A percentile compares a stretch with the other conserved stretches of the same genome.
phyloP scores from a whole-genome alignment of 106 monocot species.

The Acanthochlamys bracteata region DNA sequence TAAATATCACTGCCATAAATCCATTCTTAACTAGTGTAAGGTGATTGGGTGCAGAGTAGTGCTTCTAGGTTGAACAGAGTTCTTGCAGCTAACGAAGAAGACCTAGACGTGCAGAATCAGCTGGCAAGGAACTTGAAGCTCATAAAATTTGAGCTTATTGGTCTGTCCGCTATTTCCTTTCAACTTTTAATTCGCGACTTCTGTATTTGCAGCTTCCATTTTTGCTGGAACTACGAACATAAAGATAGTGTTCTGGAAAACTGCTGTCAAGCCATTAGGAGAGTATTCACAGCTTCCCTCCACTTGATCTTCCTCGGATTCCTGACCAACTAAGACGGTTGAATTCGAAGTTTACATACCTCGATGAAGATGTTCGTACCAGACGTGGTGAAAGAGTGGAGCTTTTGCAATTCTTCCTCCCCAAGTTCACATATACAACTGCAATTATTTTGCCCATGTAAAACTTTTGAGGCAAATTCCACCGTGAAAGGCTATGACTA shows the following conservation, averaged over 20 bases:
- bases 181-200: too few species aligned
- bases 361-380: conserved; percentile 56
- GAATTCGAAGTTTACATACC: conserved; percentile 85
- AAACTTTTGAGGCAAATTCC: too few species aligned
- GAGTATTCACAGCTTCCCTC: conserved; percentile 78
- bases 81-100: conserved; percentile 75
- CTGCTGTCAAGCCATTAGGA: conserved; percentile 65
- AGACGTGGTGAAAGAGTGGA: conserved; percentile 90
- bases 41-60: conserved; percentile 52
- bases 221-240: conserved; percentile 58
- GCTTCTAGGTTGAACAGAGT: conserved; percentile 90
- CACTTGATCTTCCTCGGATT: conserved; percentile 62
- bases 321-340: conserved; percentile 69
- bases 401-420: conserved; percentile 15
- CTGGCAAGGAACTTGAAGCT: conserved; percentile 70
- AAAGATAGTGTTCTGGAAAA: conserved; percentile 75
- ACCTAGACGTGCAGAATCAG: conserved; percentile 53
- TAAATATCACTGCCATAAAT: too few species aligned
- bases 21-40: not conserved
- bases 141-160: conserved; percentile 78
- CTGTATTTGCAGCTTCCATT: too few species aligned
- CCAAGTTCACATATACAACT: not conserved
- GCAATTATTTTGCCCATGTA: not conserved
- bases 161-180: conserved; percentile 17
- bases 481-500: too few species aligned